Evolutionary conservation across 176 grass and related monocot genomes (phyloP).

Genomic region (Oryza officinalis): DNA sequence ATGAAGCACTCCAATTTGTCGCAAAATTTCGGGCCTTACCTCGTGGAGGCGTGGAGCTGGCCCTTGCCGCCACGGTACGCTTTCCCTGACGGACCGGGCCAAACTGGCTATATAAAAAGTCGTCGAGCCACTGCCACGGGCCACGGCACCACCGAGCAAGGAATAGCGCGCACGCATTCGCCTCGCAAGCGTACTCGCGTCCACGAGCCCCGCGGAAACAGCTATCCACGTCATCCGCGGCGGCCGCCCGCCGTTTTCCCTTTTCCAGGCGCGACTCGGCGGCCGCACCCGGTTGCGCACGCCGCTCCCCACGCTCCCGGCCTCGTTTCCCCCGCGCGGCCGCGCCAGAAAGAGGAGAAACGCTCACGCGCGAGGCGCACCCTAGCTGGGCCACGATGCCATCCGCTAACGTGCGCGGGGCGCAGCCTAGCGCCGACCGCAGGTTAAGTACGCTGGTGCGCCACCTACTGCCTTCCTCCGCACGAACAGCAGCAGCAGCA

Average conservation of each 20-base stretch:
- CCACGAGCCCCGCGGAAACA: constrained; percentile 10
- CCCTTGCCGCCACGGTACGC: constrained; percentile 15
- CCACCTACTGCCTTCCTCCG: constrained; percentile 56
- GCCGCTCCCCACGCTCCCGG: not conserved
- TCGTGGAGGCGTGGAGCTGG: not conserved
- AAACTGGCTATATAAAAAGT: not conserved
- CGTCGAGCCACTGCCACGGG: not conserved
- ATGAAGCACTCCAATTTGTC: not conserved
- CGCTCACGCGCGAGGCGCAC: constrained; percentile 23
- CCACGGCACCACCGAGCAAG: not conserved
- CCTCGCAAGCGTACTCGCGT: not conserved
- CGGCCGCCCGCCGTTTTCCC: constrained; percentile 35
- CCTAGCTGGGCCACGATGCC: constrained; percentile 38
- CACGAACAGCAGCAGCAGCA: constrained; percentile 27
- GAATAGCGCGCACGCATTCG: not conserved
- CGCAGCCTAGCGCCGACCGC: constrained; percentile 37
- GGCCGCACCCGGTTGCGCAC: constrained; percentile 41
- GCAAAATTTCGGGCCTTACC: not conserved
- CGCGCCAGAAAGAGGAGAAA: not conserved
- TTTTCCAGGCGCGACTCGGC: constrained; percentile 31
- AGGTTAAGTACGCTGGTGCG: constrained; percentile 86
- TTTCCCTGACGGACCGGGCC: not conserved
- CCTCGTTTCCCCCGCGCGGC: not conserved
- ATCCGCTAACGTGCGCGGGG: constrained; percentile 39
- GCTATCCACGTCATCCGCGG: constrained; percentile 28